These are phyloP conservation scores for Chalciporus pseudorubinellus DNA, from an alignment of 768 basidiomycete species.

Conservation along the genomic window DNA sequence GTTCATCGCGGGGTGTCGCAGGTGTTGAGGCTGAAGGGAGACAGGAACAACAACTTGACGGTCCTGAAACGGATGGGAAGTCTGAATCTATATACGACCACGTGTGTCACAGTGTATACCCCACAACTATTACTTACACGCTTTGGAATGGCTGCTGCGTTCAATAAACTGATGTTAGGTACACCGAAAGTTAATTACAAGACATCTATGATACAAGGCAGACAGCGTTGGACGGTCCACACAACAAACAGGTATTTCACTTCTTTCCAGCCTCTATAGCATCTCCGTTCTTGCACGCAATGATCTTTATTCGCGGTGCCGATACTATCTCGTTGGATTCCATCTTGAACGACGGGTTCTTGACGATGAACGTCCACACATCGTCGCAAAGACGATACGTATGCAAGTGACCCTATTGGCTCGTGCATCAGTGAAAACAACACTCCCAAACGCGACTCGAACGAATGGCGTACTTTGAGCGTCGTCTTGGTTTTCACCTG, in stretches of 20 bases:
- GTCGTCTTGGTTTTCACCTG: conserved; percentile 94
- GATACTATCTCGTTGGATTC: conserved; percentile 79
- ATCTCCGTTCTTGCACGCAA: conserved; percentile 96
- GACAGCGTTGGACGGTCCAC: neutral
- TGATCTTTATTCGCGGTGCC: conserved; percentile 88
- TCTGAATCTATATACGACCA: conserved; percentile 14
- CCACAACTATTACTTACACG: neutral
- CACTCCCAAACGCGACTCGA: neutral
- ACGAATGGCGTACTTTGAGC: conserved; percentile 62
- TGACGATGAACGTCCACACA: conserved; percentile 98
- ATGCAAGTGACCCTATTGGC: conserved; percentile 74
- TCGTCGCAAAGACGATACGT: conserved; percentile 94
- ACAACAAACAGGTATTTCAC: conserved; percentile 31
- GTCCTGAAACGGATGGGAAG: conserved; percentile 23
- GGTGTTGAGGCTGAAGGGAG: conserved; percentile 13
- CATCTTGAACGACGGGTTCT: conserved; percentile 93
- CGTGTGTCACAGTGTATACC: conserved; percentile 14
- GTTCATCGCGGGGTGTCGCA: conserved; percentile 28
- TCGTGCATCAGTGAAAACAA: conserved; percentile 3
- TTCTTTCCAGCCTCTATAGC: conserved; percentile 83
- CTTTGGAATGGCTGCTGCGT: neutral
- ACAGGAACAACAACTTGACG: conserved; percentile 1
- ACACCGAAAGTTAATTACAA: conserved; percentile 20
- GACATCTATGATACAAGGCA: conserved; percentile 25
- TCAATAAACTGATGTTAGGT: neutral